These are phyloP conservation scores for Huntiella decipiens DNA, from an alignment of 2,329 filamentous ascomycete genomes.

Conservation along the genomic window DNA sequence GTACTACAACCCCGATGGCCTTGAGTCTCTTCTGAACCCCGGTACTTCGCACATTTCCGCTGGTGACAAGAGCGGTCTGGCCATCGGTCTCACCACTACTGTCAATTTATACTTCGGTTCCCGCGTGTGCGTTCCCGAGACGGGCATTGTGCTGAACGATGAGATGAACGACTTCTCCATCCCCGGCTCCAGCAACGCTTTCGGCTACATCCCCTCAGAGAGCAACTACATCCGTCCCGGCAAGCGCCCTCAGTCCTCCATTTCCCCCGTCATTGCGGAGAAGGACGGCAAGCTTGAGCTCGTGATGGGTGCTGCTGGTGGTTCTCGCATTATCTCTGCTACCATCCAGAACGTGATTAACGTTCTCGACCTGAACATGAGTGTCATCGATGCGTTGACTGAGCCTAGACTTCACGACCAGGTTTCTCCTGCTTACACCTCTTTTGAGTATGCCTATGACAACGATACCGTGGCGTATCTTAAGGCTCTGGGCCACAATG, in stretches of 20 bases:
- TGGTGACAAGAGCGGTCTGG: slow-evolving; percentile 50
- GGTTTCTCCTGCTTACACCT: slow-evolving; percentile 47
- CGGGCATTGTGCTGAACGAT: slow-evolving; percentile 57
- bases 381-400: slow-evolving; percentile 41
- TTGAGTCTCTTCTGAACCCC: slow-evolving; percentile 37
- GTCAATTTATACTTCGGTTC: slow-evolving; percentile 68
- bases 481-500: slow-evolving; percentile 49
- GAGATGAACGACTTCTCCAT: slow-evolving; percentile 73
- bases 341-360: slow-evolving; percentile 63
- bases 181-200: slow-evolving; percentile 56
- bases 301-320: slow-evolving; percentile 60
- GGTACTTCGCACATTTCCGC: slow-evolving; percentile 50
- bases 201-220: slow-evolving; percentile 63
- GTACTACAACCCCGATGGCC: slow-evolving; percentile 26
- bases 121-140: slow-evolving; percentile 58
- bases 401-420: slow-evolving; percentile 67
- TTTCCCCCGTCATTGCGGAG: slow-evolving; percentile 60
- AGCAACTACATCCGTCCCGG: slow-evolving; percentile 60
- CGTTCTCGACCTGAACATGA: slow-evolving; percentile 49
- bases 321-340: slow-evolving; percentile 66
- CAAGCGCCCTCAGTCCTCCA: slow-evolving; percentile 63
- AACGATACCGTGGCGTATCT: slow-evolving; percentile 50
- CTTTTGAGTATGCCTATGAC: slow-evolving; percentile 56
- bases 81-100: slow-evolving; percentile 62
- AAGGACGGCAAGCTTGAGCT: slow-evolving; percentile 50